Base-by-base conservation (phyloP, 345 rosid species). In the Lepidium sativum region DNA sequence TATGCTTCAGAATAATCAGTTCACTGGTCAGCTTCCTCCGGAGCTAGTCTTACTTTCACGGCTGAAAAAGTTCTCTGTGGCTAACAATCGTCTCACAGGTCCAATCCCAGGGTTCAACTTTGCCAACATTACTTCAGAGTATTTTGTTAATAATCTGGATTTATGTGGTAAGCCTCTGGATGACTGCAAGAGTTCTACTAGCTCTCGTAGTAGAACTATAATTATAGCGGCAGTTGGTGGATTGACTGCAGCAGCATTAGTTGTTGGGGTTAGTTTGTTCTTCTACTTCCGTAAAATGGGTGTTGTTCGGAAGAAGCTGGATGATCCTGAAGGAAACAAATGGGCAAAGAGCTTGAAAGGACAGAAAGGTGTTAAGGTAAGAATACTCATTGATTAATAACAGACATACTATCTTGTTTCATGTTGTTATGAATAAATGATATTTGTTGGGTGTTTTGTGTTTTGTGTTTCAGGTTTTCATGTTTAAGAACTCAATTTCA, bases 301-400 rank as follows among this genome's bases (percentile, higher is more conserved):
- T 62, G 54, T 40, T 63, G 77, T 45, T 78, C 80, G 75, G 81
- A 92, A 80, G 90, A 89, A 82, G 84, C 83, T 78, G 5, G 91
- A 83, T 56, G 98, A 92, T 72, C 98, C 98, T 34, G 87, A 87
- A 40, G 97, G 97, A 67, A 92, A 92, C 75, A 86, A 77, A 70
- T 92, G 97, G 96, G 82, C 97, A 7, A 87, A 78, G 86, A 77
- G 66, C 78, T 77, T 92, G 64, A 82, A 79, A 70, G 87, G 82
- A 78, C 51, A 64, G 39, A 84, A 89, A 78, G 86, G 80, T 63
- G 71, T 73, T 23, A 87, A 89, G 96, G 98, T 73, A 78, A 84
- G 79, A 78, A 66, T 47, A 39, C 31, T 52, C 50, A 6, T 54
- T 35, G 37, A 23, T 33, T 47, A 15, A 13, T 38, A 20, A 1